Base-by-base conservation (phyloP, 1,139 yeast genomes). In the Geotrichum bryndzae region DNA sequence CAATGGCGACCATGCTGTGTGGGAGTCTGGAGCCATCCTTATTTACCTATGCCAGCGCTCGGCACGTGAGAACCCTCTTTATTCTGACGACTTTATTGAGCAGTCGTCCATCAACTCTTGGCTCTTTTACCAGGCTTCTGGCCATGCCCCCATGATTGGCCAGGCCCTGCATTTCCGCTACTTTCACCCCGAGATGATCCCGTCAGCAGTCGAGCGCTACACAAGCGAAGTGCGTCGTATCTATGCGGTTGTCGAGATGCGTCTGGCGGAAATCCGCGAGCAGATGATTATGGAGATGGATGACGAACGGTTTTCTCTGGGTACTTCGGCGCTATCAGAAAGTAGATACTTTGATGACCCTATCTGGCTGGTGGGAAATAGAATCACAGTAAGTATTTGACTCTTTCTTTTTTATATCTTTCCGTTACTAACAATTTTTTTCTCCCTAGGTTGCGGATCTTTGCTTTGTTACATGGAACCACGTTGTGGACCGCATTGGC, bases 71-170 rank as follows among this genome's bases (percentile, higher is more conserved):
- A 87, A 96, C 70, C 77, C 85, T 23, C 83, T 92, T 61, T 92
- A 96, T 90, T 85, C 95, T 7, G 88, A 85, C 64, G 88, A 87
- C 72, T 74, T 88, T 60, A 80, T 84, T 4, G 97, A 90, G 68
- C 97, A 91, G 76, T 82, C 91, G n/a, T 92, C 87, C 71, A 90
- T 92, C 64, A 82, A 85, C 64, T 85, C 92, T 23, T 92, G 97
- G 97, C 80, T 92, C 56, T 92, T 90, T 72, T 91, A 91, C 79
- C 97, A 92, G 76, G 90, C 97, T 2, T 87, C 96, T 15, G 97
- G 97, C 15, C 97, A 91, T 73, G 96, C 97, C 0, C 97, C 97
- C 33, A 92, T 92, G 96, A 90, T 92, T 70, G 98, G 98, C 29
- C 98, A 92, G 74, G 97, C 97, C 2, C 81, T 91, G 69, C 97